Evolutionary conservation across 2,329 filamentous ascomycete species (phyloP).

Genomic region (Tolypocladium nubicola): DNA sequence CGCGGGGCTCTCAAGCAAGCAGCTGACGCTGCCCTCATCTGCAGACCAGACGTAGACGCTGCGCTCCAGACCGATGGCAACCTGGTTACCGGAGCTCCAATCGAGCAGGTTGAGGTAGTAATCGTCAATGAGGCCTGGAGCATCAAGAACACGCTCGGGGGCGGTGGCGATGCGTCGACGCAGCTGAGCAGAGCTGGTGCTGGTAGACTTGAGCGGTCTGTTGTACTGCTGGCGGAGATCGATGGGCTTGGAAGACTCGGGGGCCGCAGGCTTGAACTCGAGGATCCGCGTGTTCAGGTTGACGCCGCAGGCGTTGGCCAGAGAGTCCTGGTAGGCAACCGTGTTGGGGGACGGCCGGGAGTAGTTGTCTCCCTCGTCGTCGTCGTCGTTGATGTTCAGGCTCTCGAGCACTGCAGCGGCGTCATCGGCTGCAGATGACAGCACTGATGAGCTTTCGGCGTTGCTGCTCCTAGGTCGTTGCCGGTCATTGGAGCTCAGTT

Average conservation of each 20-base stretch:
- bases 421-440: conserved; percentile 73
- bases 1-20: conserved; percentile 73
- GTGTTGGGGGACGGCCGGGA: conserved; percentile 77
- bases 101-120: conserved; percentile 98
- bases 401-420: conserved; percentile 69
- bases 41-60: conserved; percentile 99
- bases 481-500: conserved; percentile 63
- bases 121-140: conserved; percentile 90
- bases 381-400: conserved; percentile 64
- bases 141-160: conserved; percentile 91
- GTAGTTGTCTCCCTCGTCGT: conserved; percentile 59
- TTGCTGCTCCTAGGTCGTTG: conserved; percentile 62
- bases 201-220: conserved; percentile 75
- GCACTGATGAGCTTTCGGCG: conserved; percentile 61
- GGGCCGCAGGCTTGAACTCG: conserved; percentile 95
- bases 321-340: conserved; percentile 81
- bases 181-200: conserved; percentile 68
- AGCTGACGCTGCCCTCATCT: conserved; percentile 80
- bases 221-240: conserved; percentile 98
- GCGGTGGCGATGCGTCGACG: conserved; percentile 87
- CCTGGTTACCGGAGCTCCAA: conserved; percentile 96
- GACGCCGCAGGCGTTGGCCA: conserved; percentile 86
- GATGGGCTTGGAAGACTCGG: conserved; percentile 96
- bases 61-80: conserved; percentile 92
- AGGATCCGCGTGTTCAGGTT: conserved; percentile 91